Base-by-base conservation (phyloP, 345 rosid species). In the Acer campestre region DNA sequence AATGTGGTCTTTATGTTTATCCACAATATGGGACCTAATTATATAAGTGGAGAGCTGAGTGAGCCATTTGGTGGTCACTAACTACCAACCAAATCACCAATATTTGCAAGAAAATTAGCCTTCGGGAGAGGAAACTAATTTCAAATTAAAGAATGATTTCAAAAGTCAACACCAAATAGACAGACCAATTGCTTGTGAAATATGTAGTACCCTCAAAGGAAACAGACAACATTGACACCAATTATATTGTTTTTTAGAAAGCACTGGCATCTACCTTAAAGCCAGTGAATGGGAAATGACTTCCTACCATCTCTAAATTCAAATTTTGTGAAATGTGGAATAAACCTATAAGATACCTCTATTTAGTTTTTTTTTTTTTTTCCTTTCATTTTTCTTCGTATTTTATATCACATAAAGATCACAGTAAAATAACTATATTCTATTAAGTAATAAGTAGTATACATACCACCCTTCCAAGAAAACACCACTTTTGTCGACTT, bases 391-490 rank as follows among this genome's bases (percentile, higher is more conserved):
- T 29, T 31, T 27, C 55, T 69, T 31, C 22, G 31, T 51, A 51
- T 40, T 53, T 51, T 17, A n/a, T 23, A 49, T 14, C 22, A 16
- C 22, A 53, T 53, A 53, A 25, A 25, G 55, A 48, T 25, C 38
- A 35, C 11, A 51, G 56, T n/a, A 29, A 55, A 6, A 29, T 70
- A 70, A 70, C 46, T 53, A 16, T 20, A 58, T 31, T 18, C 29
- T 8, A n/a, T 20, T n/a, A 20, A 48, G 27, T 10, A 23, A 2
- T 29, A 2, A 31, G 27, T 25, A 25, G 1, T 9, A 17, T n/a
- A 51, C 71, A 35, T 62, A 74, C 69, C 61, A 29, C 44, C 20
- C 18, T 64, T 74, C 10, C 70, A 29, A 23, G 29, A 74, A 44
- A 3, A 46, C 29, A 44, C 9, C 22, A 65, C 63, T 13, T 51